A percentile compares a stretch with the other conserved stretches of the same genome.
phyloP scores from a whole-genome alignment of 306 rosid genomes.

The Castanea crenata region DNA sequence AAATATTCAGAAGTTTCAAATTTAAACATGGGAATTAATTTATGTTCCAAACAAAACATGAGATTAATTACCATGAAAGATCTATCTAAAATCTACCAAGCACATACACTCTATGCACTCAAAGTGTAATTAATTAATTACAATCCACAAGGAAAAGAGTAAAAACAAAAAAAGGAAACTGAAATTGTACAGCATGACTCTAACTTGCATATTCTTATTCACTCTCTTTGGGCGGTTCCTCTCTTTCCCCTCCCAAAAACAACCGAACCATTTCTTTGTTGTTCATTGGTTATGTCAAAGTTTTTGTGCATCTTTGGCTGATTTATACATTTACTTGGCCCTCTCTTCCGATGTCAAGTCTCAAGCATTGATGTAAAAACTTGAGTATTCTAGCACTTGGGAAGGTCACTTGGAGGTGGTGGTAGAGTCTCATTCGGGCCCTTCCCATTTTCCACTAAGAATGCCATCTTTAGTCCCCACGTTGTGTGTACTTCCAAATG shows the following conservation, averaged over 20 bases:
- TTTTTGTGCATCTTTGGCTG: background rate
- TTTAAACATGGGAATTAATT: too few species aligned
- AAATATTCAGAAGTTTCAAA: too few species aligned
- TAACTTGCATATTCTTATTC: constrained; percentile 2
- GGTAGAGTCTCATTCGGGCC: constrained; percentile 43
- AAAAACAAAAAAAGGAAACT: constrained; percentile 9
- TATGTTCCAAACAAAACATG: too few species aligned
- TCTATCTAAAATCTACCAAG: constrained; percentile 8
- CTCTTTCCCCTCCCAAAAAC: background rate
- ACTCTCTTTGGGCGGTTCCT: background rate
- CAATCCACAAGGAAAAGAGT: background rate
- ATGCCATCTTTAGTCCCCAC: constrained; percentile 88
- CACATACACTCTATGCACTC: background rate
- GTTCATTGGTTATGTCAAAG: background rate
- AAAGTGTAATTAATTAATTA: background rate
- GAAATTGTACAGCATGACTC: background rate
- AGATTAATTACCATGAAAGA: background rate
- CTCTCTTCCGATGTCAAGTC: background rate
- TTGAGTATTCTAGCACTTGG: constrained; percentile 41
- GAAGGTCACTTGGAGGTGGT: constrained; percentile 69
- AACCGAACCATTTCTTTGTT: too few species aligned
- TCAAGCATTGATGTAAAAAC: background rate
- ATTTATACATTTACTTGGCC: background rate
- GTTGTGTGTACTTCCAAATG: constrained; percentile 86
- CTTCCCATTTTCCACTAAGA: constrained; percentile 63